Evolutionary conservation across 805 yeast species (phyloP).

Genomic region (Kodamaea jinghongensis): DNA sequence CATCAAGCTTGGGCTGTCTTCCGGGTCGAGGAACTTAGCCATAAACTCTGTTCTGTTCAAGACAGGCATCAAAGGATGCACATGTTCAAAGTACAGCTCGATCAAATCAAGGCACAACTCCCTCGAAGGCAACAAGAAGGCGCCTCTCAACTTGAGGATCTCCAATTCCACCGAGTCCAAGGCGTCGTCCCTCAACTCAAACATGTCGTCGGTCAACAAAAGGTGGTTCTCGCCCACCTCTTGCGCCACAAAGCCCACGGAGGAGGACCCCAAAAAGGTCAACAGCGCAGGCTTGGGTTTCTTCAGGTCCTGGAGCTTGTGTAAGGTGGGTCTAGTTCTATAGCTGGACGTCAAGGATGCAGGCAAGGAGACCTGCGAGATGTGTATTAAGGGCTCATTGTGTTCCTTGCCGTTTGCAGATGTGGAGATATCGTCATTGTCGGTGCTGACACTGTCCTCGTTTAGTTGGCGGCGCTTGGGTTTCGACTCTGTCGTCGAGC

Average conservation of each 20-base stretch:
- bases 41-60: slow-evolving; percentile 62
- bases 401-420: no score
- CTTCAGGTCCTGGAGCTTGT: slow-evolving; percentile 28
- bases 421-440: slow-evolving; percentile 5
- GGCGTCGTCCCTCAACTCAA: slow-evolving; percentile 31
- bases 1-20: slow-evolving; percentile 61
- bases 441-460: slow-evolving; percentile 2
- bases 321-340: slow-evolving; percentile 38
- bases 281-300: slow-evolving; percentile 27
- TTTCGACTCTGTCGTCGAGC: slow-evolving; percentile 18
- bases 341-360: slow-evolving; percentile 43
- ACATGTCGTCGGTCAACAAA: slow-evolving; percentile 41
- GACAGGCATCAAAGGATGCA: slow-evolving; percentile 70
- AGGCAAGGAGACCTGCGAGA: slow-evolving; percentile 40
- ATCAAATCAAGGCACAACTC: slow-evolving; percentile 60
- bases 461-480: slow-evolving; percentile 12
- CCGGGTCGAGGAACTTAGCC: slow-evolving; percentile 51
- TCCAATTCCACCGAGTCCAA: slow-evolving; percentile 63
- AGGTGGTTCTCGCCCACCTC: slow-evolving; percentile 48
- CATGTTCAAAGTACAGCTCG: slow-evolving; percentile 56
- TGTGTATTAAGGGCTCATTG: slow-evolving; percentile 41
- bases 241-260: slow-evolving; percentile 47
- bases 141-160: slow-evolving; percentile 62
- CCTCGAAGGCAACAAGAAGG: slow-evolving; percentile 63
- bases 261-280: slow-evolving; percentile 54